Evolutionary conservation across 345 rosid genomes (phyloP), one percentile per base, ranked within the genome.

Genomic region (Eucalyptus polybractea): DNA sequence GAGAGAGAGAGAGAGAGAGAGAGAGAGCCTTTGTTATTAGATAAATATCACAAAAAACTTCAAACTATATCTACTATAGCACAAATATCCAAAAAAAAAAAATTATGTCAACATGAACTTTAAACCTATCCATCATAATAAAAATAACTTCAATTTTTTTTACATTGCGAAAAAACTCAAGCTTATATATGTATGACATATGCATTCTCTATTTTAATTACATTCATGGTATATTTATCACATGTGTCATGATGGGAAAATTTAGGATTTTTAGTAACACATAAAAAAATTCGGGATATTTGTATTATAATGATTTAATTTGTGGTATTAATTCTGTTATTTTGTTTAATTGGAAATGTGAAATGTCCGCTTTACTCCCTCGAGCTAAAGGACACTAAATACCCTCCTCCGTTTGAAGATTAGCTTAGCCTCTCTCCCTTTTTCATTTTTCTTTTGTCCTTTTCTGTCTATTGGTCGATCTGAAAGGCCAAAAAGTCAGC

Each of bases 181-280:
- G 27, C 29, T 56, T 56, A 56, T 8, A 56, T 22, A 56, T 56
- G 29, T 24, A 8, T 56, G 62, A 56, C 62, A 56, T 22, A 2
- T 56, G 2, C 27, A 9, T 3, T 2, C 62, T 24, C 3, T 24
- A 56, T 53, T 53, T 53, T 53, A 53, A 19, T 53, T 19, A 19
- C 24, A 53, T 53, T 10, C 58, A 53, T 5, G 3, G 0, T 19
- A 53, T 53, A 53, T 53, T 53, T 3, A 53, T 53, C 58, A 53
- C 0, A 7, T 4, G 24, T 7, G 58, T 53, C 58, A 53, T 53
- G 2, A 0, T 19, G 24, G 24, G 0, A 0, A 19, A 24, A 56
- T 22, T 0, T 0, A 56, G 1, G 62, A 24, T 22, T 56, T 56
- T 56, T 9, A 22, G 62, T 22, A 0, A 56, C 12, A 54, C 0